These are phyloP conservation scores for Neospermospora avenae DNA, from an alignment of 2,329 filamentous ascomycete species.

Conservation along the genomic window DNA sequence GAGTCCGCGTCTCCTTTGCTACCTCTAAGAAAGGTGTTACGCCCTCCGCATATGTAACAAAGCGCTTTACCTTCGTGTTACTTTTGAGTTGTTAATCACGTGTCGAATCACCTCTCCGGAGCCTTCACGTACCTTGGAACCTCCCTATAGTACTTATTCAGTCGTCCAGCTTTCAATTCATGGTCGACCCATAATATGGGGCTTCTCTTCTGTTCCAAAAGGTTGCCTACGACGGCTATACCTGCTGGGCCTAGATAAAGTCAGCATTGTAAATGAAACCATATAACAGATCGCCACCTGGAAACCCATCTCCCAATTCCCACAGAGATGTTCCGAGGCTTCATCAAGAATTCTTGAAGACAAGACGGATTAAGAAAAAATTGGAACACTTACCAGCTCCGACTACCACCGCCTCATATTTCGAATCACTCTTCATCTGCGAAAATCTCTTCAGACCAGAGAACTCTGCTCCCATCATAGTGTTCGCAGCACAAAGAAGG, in stretches of 20 bases:
- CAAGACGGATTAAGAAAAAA: no score
- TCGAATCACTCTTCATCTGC: slow-evolving; percentile 10
- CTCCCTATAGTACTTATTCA: slow-evolving; percentile 54
- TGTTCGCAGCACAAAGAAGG: not conserved
- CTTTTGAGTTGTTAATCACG: slow-evolving; percentile 30
- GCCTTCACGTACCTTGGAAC: slow-evolving; percentile 45
- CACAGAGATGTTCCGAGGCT: no score
- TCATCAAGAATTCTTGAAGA: not conserved
- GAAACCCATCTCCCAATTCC: no score
- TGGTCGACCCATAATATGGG: slow-evolving; percentile 59
- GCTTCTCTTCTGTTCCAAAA: slow-evolving; percentile 51
- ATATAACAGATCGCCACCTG: no score
- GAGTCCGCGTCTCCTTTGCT: slow-evolving; percentile 42
- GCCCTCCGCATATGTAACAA: slow-evolving; percentile 54
- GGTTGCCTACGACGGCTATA: slow-evolving; percentile 57
- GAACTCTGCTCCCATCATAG: not conserved
- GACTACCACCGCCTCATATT: slow-evolving; percentile 53
- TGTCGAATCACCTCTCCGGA: not conserved
- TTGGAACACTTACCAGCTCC: slow-evolving; percentile 42
- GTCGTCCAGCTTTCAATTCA: slow-evolving; percentile 49
- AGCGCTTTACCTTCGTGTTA: slow-evolving; percentile 60
- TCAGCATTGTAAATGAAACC: not conserved
- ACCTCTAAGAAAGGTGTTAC: slow-evolving; percentile 51
- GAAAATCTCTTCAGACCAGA: slow-evolving; percentile 3
- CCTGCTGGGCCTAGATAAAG: slow-evolving; percentile 48